A percentile compares a stretch with the other conserved stretches of the same genome.
Conservation (phyloP, 192 early-diverging fungal species). For the Backusella sp. region DNA sequence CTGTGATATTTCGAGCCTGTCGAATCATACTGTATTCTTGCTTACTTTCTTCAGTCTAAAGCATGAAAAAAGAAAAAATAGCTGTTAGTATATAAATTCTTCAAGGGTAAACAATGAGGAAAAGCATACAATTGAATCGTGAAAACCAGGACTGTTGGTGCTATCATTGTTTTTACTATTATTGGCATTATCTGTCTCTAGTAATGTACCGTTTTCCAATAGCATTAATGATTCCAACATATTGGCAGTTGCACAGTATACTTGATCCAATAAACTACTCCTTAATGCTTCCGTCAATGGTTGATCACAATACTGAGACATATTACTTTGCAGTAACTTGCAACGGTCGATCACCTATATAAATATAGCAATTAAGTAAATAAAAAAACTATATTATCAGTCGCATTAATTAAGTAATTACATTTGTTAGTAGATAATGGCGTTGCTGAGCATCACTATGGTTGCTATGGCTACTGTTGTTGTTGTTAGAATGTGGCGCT, state of each 20-base stretch:
- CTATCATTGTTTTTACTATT: not conserved
- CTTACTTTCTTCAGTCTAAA: not conserved
- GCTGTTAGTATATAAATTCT: not conserved
- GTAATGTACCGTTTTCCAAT: not conserved
- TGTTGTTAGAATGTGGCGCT: not conserved
- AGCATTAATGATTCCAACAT: not conserved
- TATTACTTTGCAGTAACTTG: not conserved
- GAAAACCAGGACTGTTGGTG: not conserved
- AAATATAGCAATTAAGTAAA: not conserved
- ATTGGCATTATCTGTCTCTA: not conserved
- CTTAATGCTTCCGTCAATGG: not conserved
- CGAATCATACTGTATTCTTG: conserved; percentile 15
- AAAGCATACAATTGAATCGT: not conserved
- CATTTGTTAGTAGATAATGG: not conserved
- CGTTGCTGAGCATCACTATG: not conserved
- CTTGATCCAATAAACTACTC: conserved; percentile 2
- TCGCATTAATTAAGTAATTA: not conserved
- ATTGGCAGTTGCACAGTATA: not conserved
- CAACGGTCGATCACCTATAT: not conserved
- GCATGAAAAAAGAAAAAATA: not conserved
- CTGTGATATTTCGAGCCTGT: conserved; percentile 16
- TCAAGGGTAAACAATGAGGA: not conserved
- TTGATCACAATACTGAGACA: not conserved
- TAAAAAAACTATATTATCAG: not conserved
- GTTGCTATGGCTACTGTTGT: not conserved